A percentile compares a stretch with the other conserved stretches of the same genome.
These are phyloP conservation scores for Sapria himalayana DNA, from an alignment of 345 rosid species.

Conservation along the genomic window DNA sequence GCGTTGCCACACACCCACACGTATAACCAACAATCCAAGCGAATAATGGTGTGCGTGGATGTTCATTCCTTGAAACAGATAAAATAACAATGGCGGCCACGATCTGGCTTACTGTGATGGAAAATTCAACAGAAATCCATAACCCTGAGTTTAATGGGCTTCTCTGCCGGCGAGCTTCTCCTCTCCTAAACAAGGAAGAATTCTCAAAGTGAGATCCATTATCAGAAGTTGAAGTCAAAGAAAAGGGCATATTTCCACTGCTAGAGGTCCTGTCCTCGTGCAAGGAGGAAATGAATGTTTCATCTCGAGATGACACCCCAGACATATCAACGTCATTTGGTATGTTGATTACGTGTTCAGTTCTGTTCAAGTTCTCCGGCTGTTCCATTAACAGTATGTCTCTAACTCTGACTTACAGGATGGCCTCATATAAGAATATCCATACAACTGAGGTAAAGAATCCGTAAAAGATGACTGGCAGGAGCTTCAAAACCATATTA, in stretches of 20 bases:
- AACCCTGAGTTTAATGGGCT: conserved; percentile 86
- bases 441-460: too few species aligned
- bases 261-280: conserved; percentile 30
- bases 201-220: conserved; percentile 33
- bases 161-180: conserved; percentile 48
- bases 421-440: too few species aligned
- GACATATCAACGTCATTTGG: conserved; percentile 23
- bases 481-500: too few species aligned
- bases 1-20: conserved; percentile 67
- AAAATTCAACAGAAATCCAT: conserved; percentile 78
- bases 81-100: conserved; percentile 60
- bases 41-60: conserved; percentile 54
- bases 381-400: conserved; percentile 59
- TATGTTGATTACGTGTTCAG: conserved; percentile 52
- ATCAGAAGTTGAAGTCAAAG: conserved; percentile 30
- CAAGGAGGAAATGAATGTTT: conserved; percentile 32
- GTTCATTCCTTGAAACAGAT: conserved; percentile 59
- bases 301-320: conserved; percentile 25
- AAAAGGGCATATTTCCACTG: conserved; percentile 13
- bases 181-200: conserved; percentile 27
- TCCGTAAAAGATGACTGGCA: too few species aligned
- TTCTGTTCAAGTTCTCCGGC: conserved; percentile 17
- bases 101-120: conserved; percentile 71
- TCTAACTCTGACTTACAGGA: conserved; percentile 20
- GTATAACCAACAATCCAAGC: conserved; percentile 90